Conservation (phyloP, 495 filamentous ascomycete species). For the Pyrenula aspistea region DNA sequence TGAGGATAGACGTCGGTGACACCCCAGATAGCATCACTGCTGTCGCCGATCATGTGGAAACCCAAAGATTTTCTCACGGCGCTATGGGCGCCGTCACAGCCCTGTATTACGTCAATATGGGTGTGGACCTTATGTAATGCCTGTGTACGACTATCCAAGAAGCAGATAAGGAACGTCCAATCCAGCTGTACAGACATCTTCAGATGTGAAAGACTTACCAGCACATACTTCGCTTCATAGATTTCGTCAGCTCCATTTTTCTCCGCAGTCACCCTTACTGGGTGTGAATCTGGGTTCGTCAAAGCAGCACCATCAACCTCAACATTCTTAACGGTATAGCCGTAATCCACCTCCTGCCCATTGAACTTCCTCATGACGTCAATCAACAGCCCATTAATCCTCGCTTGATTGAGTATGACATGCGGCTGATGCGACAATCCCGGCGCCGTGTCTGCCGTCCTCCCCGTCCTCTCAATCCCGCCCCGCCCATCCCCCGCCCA, state of each 20-base stretch:
- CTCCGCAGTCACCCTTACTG: slow-evolving; percentile 39
- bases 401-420: slow-evolving; percentile 67
- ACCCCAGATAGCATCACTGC: slow-evolving; percentile 63
- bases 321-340: slow-evolving; percentile 41
- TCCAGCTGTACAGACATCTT: background rate
- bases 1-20: slow-evolving; percentile 70
- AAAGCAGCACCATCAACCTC: slow-evolving; percentile 32
- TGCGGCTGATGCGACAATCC: slow-evolving; percentile 58
- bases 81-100: slow-evolving; percentile 71
- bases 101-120: slow-evolving; percentile 22
- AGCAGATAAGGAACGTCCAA: background rate
- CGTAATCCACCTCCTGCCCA: slow-evolving; percentile 46
- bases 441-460: slow-evolving; percentile 47
- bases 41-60: slow-evolving; percentile 62
- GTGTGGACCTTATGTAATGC: no score
- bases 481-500: slow-evolving; percentile 36
- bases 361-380: slow-evolving; percentile 32
- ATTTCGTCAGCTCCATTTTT: slow-evolving; percentile 37
- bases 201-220: slow-evolving; percentile 41
- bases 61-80: slow-evolving; percentile 53
- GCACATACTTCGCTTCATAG: slow-evolving; percentile 54
- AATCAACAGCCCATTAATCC: slow-evolving; percentile 53
- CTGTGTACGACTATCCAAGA: no score
- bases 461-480: slow-evolving; percentile 37
- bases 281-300: slow-evolving; percentile 31